Evolutionary conservation across 1,139 yeast genomes (phyloP), one percentile per base, ranked within the genome.

Genomic region (Diutina siamensis): DNA sequence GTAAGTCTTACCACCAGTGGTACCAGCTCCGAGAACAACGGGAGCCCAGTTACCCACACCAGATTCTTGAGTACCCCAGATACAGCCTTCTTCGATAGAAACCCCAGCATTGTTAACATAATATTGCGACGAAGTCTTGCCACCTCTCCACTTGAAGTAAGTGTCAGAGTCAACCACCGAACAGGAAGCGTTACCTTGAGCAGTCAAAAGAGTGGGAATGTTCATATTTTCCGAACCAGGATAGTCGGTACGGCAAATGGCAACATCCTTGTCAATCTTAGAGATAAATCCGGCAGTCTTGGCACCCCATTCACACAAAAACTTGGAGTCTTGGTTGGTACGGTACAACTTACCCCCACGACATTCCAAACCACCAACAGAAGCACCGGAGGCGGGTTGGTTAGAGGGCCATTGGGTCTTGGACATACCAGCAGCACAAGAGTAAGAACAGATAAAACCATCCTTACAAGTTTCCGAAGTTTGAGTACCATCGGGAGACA

Each of bases 211-310:
- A 51, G 97, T 89, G 62, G 97, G 97, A 52, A 89, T 75, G 57
- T 80, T 89, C 97, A 92, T 92, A 76, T 87, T 88, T 74, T 92
- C 98, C 52, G 96, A 83, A 71, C 97, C 97, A 58, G 97, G 98
- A 77, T 92, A 92, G 66, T 92, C 97, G 51, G 98, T 92, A 73
- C 96, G 83, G 75, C 98, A 89, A 58, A 89, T 72, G 49, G 97
- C 86, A 58, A 92, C 89, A 45, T 71, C 72, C 55, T 80, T 60
- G 52, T 65, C 63, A 51, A 84, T 68, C 57, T 83, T 70, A 60
- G 83, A 80, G 45, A 72, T 80, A 54, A 86, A 94, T 46, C 63
- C 59, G 46, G 94, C 94, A 50, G 81, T 64, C 50, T 78, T 65
- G 27, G 66, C 67, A 61, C 95, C 97, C 88, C 94, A 81, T 61